Percentiles rank a stretch among this genome's conserved stretches.
These are phyloP conservation scores for Aspergillus sp. DNA, from an alignment of 2,329 filamentous ascomycete species.

Conservation along the genomic window DNA sequence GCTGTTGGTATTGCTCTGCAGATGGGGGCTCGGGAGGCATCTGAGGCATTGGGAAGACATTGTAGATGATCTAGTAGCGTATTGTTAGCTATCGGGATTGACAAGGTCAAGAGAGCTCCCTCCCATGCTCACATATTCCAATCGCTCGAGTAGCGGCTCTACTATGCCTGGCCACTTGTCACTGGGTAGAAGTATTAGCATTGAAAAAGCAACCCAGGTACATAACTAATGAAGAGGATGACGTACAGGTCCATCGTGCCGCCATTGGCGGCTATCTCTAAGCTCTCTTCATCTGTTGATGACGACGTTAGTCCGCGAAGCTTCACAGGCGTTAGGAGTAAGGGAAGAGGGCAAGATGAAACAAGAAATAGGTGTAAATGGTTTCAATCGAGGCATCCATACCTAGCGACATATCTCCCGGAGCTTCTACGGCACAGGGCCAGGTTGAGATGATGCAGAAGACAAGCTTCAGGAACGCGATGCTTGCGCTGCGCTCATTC, in stretches of 20 bases:
- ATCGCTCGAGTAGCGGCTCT: conserved; percentile 62
- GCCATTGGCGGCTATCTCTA: conserved; percentile 58
- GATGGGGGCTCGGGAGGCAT: conserved; percentile 46
- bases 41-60: conserved; percentile 72
- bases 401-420: conserved; percentile 31
- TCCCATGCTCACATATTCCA: conserved; percentile 59
- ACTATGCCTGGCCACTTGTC: conserved; percentile 69
- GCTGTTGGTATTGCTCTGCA: conserved; percentile 28
- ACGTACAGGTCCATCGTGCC: conserved; percentile 60
- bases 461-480: conserved; percentile 9
- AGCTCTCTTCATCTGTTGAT: conserved; percentile 50
- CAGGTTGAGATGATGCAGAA: conserved; percentile 12
- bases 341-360: not conserved
- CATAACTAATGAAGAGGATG: not conserved
- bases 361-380: not conserved
- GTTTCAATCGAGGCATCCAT: not conserved
- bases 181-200: conserved; percentile 49
- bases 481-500: not conserved
- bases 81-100: not conserved
- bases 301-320: conserved; percentile 4
- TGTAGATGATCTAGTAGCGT: conserved; percentile 64
- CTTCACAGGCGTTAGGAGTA: not conserved
- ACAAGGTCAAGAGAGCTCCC: not conserved
- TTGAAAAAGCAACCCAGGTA: not conserved
- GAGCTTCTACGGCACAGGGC: conserved; percentile 11